Percentiles rank a stretch among this genome's conserved stretches.
These are phyloP conservation scores for Leishmania gerbilli DNA, from an alignment of 208 protist species.

Conservation along the genomic window DNA sequence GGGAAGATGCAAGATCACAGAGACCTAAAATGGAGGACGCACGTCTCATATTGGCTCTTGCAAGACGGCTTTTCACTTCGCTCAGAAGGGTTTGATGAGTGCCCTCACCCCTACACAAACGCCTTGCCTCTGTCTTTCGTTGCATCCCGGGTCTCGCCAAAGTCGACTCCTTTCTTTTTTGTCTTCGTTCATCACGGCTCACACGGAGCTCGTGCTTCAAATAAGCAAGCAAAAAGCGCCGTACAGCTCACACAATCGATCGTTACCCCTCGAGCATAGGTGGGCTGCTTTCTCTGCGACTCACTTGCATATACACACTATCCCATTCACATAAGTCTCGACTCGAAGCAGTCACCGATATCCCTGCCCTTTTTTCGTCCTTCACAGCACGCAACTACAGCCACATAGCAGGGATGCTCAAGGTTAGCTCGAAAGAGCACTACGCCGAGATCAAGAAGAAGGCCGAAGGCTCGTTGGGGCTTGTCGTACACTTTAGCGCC, in stretches of 20 bases:
- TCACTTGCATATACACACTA: constrained; percentile 1
- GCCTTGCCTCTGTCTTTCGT: neutral
- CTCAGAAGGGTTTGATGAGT: neutral
- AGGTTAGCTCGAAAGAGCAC: constrained; percentile 40
- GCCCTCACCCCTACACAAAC: neutral
- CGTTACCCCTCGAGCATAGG: neutral
- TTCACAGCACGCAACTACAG: neutral
- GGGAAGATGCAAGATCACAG: neutral
- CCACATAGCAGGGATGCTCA: constrained; percentile 32
- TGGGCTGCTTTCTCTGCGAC: constrained; percentile 1
- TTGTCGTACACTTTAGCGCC: constrained; percentile 91
- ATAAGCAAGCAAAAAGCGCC: neutral
- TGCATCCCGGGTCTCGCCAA: neutral
- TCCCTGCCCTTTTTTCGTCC: neutral
- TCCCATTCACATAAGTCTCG: neutral
- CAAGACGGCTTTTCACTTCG: neutral
- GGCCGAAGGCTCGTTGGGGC: constrained; percentile 41
- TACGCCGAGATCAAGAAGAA: constrained; percentile 60
- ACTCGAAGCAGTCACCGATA: neutral
- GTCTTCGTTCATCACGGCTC: neutral
- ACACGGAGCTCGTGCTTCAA: neutral
- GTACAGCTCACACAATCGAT: constrained; percentile 2
- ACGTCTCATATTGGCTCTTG: neutral
- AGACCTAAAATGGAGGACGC: neutral
- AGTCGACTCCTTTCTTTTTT: neutral